Percentiles rank a stretch among this genome's conserved stretches.
Evolutionary conservation across 441 rosid species (phyloP).

Genomic region (Cnidoscolus chayamansa): DNA sequence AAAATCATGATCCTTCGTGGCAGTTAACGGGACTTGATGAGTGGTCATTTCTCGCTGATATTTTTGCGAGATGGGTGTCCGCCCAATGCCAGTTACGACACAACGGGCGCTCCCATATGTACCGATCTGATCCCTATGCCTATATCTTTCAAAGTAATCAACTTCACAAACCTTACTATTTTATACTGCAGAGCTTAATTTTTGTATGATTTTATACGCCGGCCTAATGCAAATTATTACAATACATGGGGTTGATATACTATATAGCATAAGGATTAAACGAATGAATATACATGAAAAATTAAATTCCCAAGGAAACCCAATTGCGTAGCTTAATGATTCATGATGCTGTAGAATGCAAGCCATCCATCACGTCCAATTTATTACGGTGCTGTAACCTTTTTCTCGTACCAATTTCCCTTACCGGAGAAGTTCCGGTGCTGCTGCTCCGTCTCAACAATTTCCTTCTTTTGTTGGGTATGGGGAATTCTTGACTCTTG

Average conservation of each 20-base stretch:
- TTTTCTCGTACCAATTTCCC: constrained; percentile 22
- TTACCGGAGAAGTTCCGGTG: constrained; percentile 59
- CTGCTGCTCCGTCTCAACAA: constrained; percentile 52
- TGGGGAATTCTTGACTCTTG: constrained; percentile 62
- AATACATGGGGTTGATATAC: background rate
- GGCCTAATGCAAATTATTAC: background rate
- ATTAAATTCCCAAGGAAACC: constrained; percentile 13
- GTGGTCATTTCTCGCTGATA: constrained; percentile 28
- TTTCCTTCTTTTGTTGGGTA: constrained; percentile 32
- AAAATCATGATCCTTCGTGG: constrained; percentile 34
- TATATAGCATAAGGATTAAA: constrained; percentile 18
- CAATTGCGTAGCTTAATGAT: background rate
- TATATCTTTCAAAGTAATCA: no score
- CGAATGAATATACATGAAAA: constrained; percentile 18
- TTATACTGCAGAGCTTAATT: no score
- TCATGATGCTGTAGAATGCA: constrained; percentile 25
- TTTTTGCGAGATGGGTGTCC: constrained; percentile 43
- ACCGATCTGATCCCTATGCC: constrained; percentile 41
- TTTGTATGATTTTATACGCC: no score
- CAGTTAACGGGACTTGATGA: constrained; percentile 47
- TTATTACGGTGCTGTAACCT: constrained; percentile 28
- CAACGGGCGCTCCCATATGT: constrained; percentile 28
- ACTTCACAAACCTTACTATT: no score
- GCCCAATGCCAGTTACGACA: constrained; percentile 44
- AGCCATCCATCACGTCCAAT: constrained; percentile 61